Base-by-base conservation (phyloP, 768 basidiomycete genomes). In the Cantharellus cinnabarinus region DNA sequence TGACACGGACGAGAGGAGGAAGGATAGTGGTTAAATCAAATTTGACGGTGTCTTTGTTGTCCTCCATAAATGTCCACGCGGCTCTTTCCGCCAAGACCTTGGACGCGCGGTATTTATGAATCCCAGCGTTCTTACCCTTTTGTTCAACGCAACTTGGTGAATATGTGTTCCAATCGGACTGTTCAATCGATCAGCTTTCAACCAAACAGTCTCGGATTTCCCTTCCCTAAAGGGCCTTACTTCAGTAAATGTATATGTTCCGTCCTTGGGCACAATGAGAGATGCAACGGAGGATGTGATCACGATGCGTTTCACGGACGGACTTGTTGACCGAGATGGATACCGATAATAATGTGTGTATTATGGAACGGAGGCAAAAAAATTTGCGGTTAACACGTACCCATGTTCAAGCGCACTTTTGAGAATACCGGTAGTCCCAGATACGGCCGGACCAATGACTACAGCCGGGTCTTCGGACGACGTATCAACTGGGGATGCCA, bases 281-380 rank as follows among this genome's bases (percentile, higher is more conserved):
- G 70, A 66, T n/a, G 70, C 70, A 51, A 68, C 67, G 15, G 68
- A 68, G 10, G 64, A 67, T 40, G 70, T 71, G 59, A 71, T 62
- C 34, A 70, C 67, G 3, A 71, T 64, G 39, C 70, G 63, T 60
- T 69, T 64, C 56, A 70, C 62, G 7, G 62, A 42, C 2, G 67
- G 37, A 34, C 53, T 55, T 7, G 7, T n/a, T 7, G 29, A 7
- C 7, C 7, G 53, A 55, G 53, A n/a, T n/a, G 15, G 7, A 14
- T 14, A 55, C 14, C 35, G 20, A 29, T 29, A 29, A 29, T 29
- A 29, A 29, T 29, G 20, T 29, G 20, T 38, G 10, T 14, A 10
- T n/a, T 55, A 7, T 34, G n/a, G 37, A 55, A 34, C 7, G 14
- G 53, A 58, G 29, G 5, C 10, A 48, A 10, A 48, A 10, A 10